A percentile compares a stretch with the other conserved stretches of the same genome.
phyloP scores from a whole-genome alignment of 1,139 yeast species.

The Taphrina sp. region DNA sequence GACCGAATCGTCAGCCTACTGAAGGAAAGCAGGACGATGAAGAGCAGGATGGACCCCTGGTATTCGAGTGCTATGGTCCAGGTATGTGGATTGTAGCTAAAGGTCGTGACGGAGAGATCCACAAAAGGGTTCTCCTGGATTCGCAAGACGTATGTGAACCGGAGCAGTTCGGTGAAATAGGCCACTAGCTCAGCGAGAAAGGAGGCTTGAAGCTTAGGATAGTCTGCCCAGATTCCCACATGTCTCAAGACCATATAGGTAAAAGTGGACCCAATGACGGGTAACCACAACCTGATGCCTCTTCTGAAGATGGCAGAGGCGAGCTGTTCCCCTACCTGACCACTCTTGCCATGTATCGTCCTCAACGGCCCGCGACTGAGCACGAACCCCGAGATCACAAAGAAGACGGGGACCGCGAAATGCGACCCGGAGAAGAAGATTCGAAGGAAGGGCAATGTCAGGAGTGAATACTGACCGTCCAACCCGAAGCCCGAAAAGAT shows the following conservation, averaged over 20 bases:
- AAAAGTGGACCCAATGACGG: constrained; percentile 18
- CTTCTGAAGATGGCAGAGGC: constrained; percentile 19
- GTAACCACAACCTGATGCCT: constrained; percentile 8
- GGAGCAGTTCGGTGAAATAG: constrained; percentile 10
- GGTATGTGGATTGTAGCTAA: constrained; percentile 23
- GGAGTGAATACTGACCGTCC: constrained; percentile 8
- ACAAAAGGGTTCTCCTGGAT: constrained; percentile 12
- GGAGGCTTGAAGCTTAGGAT: constrained; percentile 6
- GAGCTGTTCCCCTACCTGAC: not conserved
- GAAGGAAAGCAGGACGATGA: constrained; percentile 1
- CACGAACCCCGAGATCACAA: constrained; percentile 25
- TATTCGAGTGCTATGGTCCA: constrained; percentile 27
- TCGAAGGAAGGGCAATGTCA: constrained; percentile 6
- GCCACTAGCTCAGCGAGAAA: constrained; percentile 9
- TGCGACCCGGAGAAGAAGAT: constrained; percentile 18
- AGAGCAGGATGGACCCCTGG: constrained; percentile 22
- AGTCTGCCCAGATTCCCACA: constrained; percentile 22
- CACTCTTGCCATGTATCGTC: constrained; percentile 2
- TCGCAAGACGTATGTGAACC: constrained; percentile 13
- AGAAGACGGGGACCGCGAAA: constrained; percentile 23
- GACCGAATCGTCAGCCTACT: not conserved
- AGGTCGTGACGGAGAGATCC: constrained; percentile 2
- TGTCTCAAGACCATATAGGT: constrained; percentile 15
- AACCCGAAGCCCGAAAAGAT: constrained; percentile 9
- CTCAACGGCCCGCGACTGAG: constrained; percentile 8